Conservation (phyloP, 148 eudicot species). For the Cornus suecica region DNA sequence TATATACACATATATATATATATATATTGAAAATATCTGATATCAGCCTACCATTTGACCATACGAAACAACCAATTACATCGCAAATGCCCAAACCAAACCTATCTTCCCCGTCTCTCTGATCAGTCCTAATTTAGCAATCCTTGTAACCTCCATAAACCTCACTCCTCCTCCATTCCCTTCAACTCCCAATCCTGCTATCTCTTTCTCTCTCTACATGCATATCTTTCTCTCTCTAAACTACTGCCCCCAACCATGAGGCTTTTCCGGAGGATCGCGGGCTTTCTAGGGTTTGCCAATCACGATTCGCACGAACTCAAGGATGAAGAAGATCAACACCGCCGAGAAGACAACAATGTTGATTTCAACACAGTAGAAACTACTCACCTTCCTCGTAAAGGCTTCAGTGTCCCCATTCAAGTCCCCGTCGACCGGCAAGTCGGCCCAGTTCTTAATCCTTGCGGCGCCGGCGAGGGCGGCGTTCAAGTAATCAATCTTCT, state of each 20-base stretch:
- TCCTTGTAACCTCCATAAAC: too few species aligned
- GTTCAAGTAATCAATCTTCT: conserved; percentile 61
- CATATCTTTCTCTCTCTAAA: background rate
- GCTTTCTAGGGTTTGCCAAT: conserved; percentile 56
- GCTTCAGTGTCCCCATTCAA: conserved; percentile 80
- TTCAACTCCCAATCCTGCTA: background rate
- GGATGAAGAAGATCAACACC: conserved; percentile 26
- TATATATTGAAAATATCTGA: too few species aligned
- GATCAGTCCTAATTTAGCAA: too few species aligned
- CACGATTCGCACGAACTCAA: conserved; percentile 39
- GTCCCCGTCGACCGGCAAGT: conserved; percentile 59
- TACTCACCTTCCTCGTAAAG: conserved; percentile 56
- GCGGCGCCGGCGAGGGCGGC: conserved; percentile 60
- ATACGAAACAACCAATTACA: too few species aligned
- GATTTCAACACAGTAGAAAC: conserved; percentile 27
- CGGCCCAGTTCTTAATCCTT: conserved; percentile 67
- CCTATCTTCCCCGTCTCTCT: too few species aligned
- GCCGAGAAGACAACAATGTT: conserved; percentile 14
- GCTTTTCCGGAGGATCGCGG: conserved; percentile 44
- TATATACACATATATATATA: too few species aligned
- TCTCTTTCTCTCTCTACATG: background rate
- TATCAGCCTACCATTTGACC: too few species aligned
- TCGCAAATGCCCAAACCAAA: too few species aligned
- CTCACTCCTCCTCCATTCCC: background rate
- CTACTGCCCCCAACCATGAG: conserved; percentile 32